Evolutionary conservation across 2,329 filamentous ascomycete genomes (phyloP).

Genomic region (Claviceps humidiphila): DNA sequence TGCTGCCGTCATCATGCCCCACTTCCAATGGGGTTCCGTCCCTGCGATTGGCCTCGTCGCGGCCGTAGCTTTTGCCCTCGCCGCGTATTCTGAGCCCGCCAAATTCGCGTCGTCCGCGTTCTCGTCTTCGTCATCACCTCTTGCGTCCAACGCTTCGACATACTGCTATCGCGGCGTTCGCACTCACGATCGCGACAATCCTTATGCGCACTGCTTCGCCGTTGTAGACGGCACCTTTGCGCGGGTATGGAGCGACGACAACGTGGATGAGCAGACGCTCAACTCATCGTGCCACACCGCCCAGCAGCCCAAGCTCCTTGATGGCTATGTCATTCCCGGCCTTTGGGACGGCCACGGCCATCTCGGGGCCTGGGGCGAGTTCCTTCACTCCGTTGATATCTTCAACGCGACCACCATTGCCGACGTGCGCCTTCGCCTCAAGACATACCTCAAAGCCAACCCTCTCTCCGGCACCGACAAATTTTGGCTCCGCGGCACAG

Average conservation of each 20-base stretch:
- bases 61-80: slow-evolving; percentile 20
- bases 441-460: slow-evolving; percentile 35
- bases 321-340: slow-evolving; percentile 49
- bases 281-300: neutral
- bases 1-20: neutral
- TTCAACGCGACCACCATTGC: slow-evolving; percentile 44
- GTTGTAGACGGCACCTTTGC: slow-evolving; percentile 38
- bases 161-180: slow-evolving; percentile 28
- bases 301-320: neutral
- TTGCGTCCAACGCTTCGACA: slow-evolving; percentile 9
- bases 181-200: slow-evolving; percentile 22
- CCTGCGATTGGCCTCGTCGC: slow-evolving; percentile 14
- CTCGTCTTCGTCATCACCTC: neutral
- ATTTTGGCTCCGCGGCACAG: slow-evolving; percentile 53
- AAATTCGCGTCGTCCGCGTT: slow-evolving; percentile 5
- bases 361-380: slow-evolving; percentile 52
- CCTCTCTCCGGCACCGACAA: slow-evolving; percentile 36
- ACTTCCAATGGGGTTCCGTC: slow-evolving; percentile 18
- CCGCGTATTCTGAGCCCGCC: slow-evolving; percentile 16
- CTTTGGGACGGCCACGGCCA: slow-evolving; percentile 62
- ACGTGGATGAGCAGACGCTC: slow-evolving; percentile 11
- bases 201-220: slow-evolving; percentile 40
- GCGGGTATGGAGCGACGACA: slow-evolving; percentile 28
- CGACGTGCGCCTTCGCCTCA: slow-evolving; percentile 40
- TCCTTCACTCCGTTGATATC: slow-evolving; percentile 50